phyloP scores from a whole-genome alignment of 2,329 filamentous ascomycete species.

The Pseudohalonectria lignicola region DNA sequence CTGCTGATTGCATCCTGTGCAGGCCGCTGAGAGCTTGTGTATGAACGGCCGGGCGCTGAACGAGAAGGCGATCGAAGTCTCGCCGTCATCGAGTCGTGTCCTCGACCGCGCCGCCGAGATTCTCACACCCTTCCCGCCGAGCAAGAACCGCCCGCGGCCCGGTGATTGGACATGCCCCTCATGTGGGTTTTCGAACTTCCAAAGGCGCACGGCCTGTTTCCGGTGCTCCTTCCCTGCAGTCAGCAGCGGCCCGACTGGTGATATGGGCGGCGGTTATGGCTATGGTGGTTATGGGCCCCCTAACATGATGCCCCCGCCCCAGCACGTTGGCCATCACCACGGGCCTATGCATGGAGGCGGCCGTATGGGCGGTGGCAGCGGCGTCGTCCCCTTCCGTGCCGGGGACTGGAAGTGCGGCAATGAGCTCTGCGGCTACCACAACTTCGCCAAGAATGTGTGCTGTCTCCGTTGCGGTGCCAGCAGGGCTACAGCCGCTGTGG shows the following conservation, averaged over 20 bases:
- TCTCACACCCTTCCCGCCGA: slow-evolving; percentile 91
- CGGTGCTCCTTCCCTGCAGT: slow-evolving; percentile 98
- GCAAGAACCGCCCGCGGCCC: slow-evolving; percentile 93
- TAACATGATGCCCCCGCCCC: slow-evolving; percentile 68
- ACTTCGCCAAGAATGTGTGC: slow-evolving; percentile 98
- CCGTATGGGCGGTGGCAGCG: slow-evolving; percentile 67
- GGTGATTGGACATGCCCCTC: slow-evolving; percentile 99
- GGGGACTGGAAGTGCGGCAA: slow-evolving; percentile 99
- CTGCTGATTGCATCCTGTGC: slow-evolving; percentile 2
- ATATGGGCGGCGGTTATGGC: slow-evolving; percentile 54
- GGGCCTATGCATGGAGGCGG: slow-evolving; percentile 67
- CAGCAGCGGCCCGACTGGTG: slow-evolving; percentile 40
- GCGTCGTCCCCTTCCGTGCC: slow-evolving; percentile 87
- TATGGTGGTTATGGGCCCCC: slow-evolving; percentile 59
- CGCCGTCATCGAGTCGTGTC: slow-evolving; percentile 91
- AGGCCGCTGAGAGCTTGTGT: slow-evolving; percentile 95
- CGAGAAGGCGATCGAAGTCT: slow-evolving; percentile 98
- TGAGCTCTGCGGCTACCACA: slow-evolving; percentile 95
- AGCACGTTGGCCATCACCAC: slow-evolving; percentile 57
- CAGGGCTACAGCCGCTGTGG: slow-evolving; percentile 84
- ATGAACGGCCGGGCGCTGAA: slow-evolving; percentile 98
- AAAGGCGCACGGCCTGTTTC: slow-evolving; percentile 96
- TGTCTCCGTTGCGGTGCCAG: slow-evolving; percentile 94
- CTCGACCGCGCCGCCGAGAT: slow-evolving; percentile 93
- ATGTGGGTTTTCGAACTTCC: slow-evolving; percentile 98